Conservation (phyloP, 2,329 filamentous ascomycete species). For the Nothophoma quercina region DNA sequence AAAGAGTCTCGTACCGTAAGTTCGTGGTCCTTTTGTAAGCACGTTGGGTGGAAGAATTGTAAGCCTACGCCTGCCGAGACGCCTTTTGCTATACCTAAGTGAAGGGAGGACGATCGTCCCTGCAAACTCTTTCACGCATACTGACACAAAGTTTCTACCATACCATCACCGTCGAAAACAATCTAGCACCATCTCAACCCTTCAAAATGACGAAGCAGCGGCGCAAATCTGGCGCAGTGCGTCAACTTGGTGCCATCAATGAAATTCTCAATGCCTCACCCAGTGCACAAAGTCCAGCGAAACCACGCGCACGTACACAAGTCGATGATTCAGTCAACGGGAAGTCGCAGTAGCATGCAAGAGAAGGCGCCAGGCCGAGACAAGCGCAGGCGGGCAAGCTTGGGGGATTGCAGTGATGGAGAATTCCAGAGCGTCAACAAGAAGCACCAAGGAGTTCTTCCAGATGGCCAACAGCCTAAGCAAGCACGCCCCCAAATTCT, state of each 20-base stretch:
- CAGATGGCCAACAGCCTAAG: neutral
- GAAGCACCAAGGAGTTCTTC: neutral
- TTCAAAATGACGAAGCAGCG: neutral
- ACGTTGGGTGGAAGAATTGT: no score
- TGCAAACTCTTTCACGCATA: neutral
- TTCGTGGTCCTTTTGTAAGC: no score
- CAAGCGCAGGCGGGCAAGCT: neutral
- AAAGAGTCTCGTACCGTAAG: no score
- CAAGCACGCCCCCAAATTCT: neutral
- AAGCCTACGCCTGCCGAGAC: no score
- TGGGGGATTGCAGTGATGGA: neutral
- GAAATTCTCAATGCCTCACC: conserved; percentile 9
- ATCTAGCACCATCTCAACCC: neutral
- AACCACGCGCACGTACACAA: neutral
- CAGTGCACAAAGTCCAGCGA: neutral
- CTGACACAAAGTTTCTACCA: neutral
- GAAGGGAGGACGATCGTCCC: neutral
- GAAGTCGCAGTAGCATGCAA: neutral
- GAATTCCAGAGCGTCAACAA: neutral
- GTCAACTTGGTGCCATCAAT: conserved; percentile 6
- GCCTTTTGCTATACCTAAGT: no score
- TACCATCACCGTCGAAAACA: neutral
- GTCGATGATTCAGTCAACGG: neutral
- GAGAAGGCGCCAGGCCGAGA: no score
- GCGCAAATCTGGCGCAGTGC: neutral